Conservation (phyloP, 73 alveolate genomes). For the Stentor coeruleus region DNA sequence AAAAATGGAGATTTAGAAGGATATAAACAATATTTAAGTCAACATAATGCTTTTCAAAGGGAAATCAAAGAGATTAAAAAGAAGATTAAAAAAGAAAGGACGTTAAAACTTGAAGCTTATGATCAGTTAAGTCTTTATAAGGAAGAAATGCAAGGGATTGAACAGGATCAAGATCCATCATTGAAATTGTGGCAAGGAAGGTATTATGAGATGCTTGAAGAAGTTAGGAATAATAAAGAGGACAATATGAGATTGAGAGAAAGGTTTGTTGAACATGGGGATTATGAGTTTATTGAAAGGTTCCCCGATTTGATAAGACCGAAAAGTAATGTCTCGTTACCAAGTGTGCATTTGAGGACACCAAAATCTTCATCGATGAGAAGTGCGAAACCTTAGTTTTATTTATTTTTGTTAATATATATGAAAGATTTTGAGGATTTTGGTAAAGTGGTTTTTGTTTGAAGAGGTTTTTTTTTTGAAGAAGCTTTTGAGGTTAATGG, state of each 20-base stretch:
- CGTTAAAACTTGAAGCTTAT: constrained; percentile 38
- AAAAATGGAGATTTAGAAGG: constrained; percentile 43
- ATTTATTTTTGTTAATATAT: no score
- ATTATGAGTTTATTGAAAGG: constrained; percentile 5
- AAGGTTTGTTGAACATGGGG: constrained; percentile 6
- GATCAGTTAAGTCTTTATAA: constrained; percentile 47
- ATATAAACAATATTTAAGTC: constrained; percentile 28
- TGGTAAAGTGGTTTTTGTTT: no score
- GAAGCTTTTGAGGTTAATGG: no score
- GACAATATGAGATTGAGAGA: constrained; percentile 40
- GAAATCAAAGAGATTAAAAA: constrained; percentile 33
- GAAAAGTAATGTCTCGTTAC: not conserved
- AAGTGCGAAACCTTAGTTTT: no score
- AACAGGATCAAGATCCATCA: constrained; percentile 47
- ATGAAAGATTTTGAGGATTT: no score
- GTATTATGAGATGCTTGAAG: constrained; percentile 46
- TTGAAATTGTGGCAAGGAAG: constrained; percentile 44
- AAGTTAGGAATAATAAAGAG: constrained; percentile 33
- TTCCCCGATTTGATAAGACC: not conserved
- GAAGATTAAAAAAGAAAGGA: constrained; percentile 34
- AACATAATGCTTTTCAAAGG: constrained; percentile 25
- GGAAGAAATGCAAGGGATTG: constrained; percentile 48
- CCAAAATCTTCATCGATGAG: not conserved
- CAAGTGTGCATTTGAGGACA: constrained; percentile 1
- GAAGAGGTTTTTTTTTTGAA: no score